Percentiles rank a stretch among this genome's conserved stretches.
These are phyloP conservation scores for Colletotrichum incanum DNA, from an alignment of 2,329 filamentous ascomycete species.

Conservation along the genomic window DNA sequence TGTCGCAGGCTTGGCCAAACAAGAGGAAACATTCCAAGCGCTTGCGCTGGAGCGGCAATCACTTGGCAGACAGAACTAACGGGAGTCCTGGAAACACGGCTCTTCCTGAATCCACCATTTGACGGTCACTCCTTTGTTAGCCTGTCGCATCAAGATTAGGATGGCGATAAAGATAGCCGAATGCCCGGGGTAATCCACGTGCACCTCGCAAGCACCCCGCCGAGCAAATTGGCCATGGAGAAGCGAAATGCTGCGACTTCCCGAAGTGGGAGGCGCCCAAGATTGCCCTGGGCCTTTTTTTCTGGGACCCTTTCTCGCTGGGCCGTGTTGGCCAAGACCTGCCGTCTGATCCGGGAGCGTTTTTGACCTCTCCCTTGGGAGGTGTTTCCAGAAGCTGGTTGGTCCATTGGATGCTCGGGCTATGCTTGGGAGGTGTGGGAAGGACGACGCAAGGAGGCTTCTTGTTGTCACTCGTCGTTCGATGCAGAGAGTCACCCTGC, in stretches of 20 bases:
- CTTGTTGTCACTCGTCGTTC: background rate
- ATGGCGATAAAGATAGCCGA: slow-evolving; percentile 42
- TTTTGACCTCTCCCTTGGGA: slow-evolving; percentile 5
- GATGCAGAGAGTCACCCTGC: background rate
- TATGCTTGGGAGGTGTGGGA: slow-evolving; percentile 13
- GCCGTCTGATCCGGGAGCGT: slow-evolving; percentile 40
- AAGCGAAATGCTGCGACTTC: slow-evolving; percentile 40
- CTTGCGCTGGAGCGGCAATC: background rate
- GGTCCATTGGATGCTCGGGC: slow-evolving; percentile 11
- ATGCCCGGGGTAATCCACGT: slow-evolving; percentile 40
- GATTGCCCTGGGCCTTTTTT: slow-evolving; percentile 1
- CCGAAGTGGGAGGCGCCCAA: slow-evolving; percentile 34
- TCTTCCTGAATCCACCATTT: background rate
- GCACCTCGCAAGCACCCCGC: slow-evolving; percentile 11
- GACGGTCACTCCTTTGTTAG: slow-evolving; percentile 24
- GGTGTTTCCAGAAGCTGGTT: slow-evolving; percentile 23
- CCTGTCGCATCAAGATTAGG: slow-evolving; percentile 33
- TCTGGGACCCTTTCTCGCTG: background rate
- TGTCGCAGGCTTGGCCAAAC: slow-evolving; percentile 10
- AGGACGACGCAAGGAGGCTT: slow-evolving; percentile 3
- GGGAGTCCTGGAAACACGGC: slow-evolving; percentile 18
- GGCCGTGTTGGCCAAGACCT: slow-evolving; percentile 39
- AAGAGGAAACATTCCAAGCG: slow-evolving; percentile 11
- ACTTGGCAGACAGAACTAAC: slow-evolving; percentile 13
- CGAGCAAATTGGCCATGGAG: slow-evolving; percentile 30